These are phyloP conservation scores for Candida verbasci DNA, from an alignment of 805 yeast genomes.

Conservation along the genomic window DNA sequence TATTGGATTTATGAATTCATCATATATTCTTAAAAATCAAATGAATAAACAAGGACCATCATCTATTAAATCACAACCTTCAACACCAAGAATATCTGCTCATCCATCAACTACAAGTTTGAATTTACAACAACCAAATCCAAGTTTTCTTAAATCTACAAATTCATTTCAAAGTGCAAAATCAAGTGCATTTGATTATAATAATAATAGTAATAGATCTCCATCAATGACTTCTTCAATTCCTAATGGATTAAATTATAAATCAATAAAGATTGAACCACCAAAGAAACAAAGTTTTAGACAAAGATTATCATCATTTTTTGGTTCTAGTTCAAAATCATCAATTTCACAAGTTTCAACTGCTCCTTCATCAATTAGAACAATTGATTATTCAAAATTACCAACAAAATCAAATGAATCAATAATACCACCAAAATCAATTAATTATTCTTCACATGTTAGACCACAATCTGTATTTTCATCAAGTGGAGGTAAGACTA, in stretches of 20 bases:
- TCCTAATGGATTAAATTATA: conserved; percentile 2
- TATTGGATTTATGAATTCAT: conserved; percentile 40
- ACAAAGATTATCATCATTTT: conserved; percentile 5
- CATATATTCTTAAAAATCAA: conserved; percentile 39
- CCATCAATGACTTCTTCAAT: neutral
- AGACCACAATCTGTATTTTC: conserved; percentile 4
- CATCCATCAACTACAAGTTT: conserved; percentile 2
- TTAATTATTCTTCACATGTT: conserved; percentile 1
- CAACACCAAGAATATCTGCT: conserved; percentile 1
- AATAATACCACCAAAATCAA: neutral
- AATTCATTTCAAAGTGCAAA: conserved; percentile 10
- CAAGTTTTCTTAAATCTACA: conserved; percentile 2
- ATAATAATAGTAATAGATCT: conserved; percentile 14
- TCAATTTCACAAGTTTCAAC: conserved; percentile 3
- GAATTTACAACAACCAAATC: neutral
- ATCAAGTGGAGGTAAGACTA: conserved; percentile 1
- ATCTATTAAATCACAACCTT: conserved; percentile 10
- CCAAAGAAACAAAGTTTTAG: conserved; percentile 5
- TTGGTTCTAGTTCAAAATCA: conserved; percentile 2
- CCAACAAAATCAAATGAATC: neutral
- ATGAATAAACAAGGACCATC: conserved; percentile 25
- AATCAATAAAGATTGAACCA: conserved; percentile 3
- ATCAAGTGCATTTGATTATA: conserved; percentile 20
- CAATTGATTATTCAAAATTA: conserved; percentile 1
- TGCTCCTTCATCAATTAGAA: neutral